Evolutionary conservation across 2,329 filamentous ascomycete species (phyloP), one percentile per base, ranked within the genome.

Genomic region (Alternaria consortialis): DNA sequence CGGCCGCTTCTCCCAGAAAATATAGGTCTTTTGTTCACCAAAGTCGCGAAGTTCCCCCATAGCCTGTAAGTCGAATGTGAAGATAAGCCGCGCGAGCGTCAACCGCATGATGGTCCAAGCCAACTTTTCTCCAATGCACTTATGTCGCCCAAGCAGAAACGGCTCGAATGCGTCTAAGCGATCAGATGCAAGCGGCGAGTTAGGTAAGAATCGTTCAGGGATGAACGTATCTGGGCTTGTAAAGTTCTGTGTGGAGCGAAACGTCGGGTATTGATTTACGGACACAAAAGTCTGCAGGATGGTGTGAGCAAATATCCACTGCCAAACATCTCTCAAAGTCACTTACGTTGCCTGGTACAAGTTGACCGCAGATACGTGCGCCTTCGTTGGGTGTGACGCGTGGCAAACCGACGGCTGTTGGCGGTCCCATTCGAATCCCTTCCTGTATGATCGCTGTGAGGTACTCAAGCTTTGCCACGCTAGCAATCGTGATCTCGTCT

Each of bases 41-140:
- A 65, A 68, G 32, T 69, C 20, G 63, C 5, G 25, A 4, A 17
- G 37, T 2, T 25, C 46, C 25, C 15, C 44, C 11, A 50, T 51
- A 6, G 52, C 11, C 4, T 54, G 50, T 7, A 69, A 27, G 62
- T 20, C 20, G 20, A 81, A 82, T 3, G 71, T 66, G 63, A 68
- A 81, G 1, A 81, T 40, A 40, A 81, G 47, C 54, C 77, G 79
- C 2, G 79, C 73, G 29, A 82, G 56, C 9, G 80, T 78, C 15
- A 81, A 50, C 67, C 20, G 53, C 69, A 74, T 71, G 29, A 72
- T 65, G 15, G 65, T 68, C 56, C 75, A 78, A 1, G 74, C 73
- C 20, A 69, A 36, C 43, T 59, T 65, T 39, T 65, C 55, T 2
- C 73, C 72, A 7, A 74, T 59, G 37, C 73, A 75, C 13, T 62